A percentile compares a stretch with the other conserved stretches of the same genome.
Conservation (phyloP, 768 basidiomycete genomes). For the Pholiota microspora region DNA sequence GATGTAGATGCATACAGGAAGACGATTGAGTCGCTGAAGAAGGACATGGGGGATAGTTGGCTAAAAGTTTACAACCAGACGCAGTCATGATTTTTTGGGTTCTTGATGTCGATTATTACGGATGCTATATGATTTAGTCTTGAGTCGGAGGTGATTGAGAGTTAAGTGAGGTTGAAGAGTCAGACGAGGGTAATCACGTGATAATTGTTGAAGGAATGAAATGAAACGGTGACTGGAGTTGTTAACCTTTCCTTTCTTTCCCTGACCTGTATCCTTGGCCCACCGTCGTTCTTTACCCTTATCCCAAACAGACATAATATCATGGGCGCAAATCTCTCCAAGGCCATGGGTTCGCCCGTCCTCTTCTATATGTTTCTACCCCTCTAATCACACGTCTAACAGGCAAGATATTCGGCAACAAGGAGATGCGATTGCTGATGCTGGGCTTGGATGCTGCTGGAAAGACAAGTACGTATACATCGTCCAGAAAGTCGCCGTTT, state of each 20-base stretch:
- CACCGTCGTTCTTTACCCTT: constrained; percentile 64
- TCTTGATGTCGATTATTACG: neutral
- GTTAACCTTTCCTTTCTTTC: constrained; percentile 16
- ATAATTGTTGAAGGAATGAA: constrained; percentile 12
- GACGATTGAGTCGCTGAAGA: constrained; percentile 76
- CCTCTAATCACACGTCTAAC: constrained; percentile 10
- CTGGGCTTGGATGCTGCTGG: constrained; percentile 96
- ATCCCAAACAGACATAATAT: constrained; percentile 26
- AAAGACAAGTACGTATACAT: constrained; percentile 82
- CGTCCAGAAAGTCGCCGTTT: neutral
- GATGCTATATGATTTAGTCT: too few species aligned
- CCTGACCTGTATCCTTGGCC: constrained; percentile 21
- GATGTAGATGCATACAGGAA: constrained; percentile 71
- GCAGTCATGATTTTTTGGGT: constrained; percentile 13
- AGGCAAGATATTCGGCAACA: constrained; percentile 97
- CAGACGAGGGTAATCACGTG: too few species aligned
- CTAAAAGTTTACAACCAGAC: constrained; percentile 70
- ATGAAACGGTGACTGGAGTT: constrained; percentile 7
- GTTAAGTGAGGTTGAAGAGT: too few species aligned
- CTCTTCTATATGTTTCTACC: constrained; percentile 9
- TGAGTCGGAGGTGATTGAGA: too few species aligned
- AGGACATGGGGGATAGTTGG: constrained; percentile 91
- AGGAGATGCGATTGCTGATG: constrained; percentile 98
- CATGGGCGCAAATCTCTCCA: constrained; percentile 89
- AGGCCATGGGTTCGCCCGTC: constrained; percentile 62